These are phyloP conservation scores for Metschnikowia chrysomelidarum DNA, from an alignment of 805 yeast species.

Conservation along the genomic window DNA sequence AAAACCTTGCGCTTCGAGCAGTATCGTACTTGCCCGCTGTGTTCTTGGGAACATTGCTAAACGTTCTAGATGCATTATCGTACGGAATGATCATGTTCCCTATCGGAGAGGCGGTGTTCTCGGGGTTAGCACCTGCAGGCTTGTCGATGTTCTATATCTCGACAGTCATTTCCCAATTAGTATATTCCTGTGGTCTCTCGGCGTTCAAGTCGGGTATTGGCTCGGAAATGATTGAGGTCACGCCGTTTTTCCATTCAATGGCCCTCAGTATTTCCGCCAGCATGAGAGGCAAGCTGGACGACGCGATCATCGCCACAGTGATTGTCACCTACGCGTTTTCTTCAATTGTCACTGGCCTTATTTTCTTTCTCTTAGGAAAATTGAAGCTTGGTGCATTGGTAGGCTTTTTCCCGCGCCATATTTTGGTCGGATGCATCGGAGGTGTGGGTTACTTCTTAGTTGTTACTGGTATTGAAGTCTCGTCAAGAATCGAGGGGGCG, in stretches of 20 bases:
- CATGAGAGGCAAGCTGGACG: conserved; percentile 44
- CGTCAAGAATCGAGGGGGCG: conserved; percentile 77
- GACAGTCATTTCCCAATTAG: conserved; percentile 84
- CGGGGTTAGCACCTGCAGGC: conserved; percentile 82
- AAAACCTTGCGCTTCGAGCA: conserved; percentile 32
- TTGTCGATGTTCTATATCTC: conserved; percentile 92
- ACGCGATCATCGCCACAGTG: conserved; percentile 76
- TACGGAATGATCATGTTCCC: conserved; percentile 99
- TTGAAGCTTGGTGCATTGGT: conserved; percentile 80
- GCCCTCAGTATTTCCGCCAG: conserved; percentile 65
- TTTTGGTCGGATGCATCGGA: conserved; percentile 94
- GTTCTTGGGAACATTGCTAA: conserved; percentile 76
- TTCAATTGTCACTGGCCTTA: conserved; percentile 81
- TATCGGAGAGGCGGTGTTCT: conserved; percentile 72
- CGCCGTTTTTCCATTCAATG: conserved; percentile 97
- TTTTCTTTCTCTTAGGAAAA: conserved; percentile 75
- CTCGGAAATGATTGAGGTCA: conserved; percentile 98
- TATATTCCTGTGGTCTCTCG: conserved; percentile 87
- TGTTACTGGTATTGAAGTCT: conserved; percentile 88
- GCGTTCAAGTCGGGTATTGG: conserved; percentile 91
- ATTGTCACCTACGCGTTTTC: conserved; percentile 81
- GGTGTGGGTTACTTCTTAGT: conserved; percentile 95
- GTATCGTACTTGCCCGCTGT: conserved; percentile 70
- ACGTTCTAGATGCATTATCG: conserved; percentile 88
- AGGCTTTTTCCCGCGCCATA: conserved; percentile 95